Evolutionary conservation across 2,329 filamentous ascomycete genomes (phyloP), one percentile per base, ranked within the genome.

Genomic region (Drechslerella dactyloides): DNA sequence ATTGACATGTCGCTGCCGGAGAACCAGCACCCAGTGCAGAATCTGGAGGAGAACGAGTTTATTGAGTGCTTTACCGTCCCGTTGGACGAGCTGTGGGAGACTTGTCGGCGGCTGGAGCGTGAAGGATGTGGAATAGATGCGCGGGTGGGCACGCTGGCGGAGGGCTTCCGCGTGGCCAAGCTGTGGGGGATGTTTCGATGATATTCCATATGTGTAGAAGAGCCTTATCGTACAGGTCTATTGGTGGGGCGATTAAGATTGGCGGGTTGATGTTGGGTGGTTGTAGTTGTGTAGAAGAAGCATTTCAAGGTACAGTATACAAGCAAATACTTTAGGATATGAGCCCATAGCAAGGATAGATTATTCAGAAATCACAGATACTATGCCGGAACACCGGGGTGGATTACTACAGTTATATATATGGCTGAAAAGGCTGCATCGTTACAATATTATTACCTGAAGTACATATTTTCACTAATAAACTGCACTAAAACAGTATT

Each of bases 41-140:
- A 82, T 59, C 78, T 84, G 3, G 83, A 84, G 72, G 82, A 83
- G 10, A 82, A 82, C 58, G 83, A 84, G 73, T 84, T 84, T 75
- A 84, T 84, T 62, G 83, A 84, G 75, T 82, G 81, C 35, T 84
- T 84, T 75, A 81, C 81, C 46, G 80, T 84, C 1, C 81, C 82
- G 0, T 74, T 84, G 23, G 81, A 78, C 46, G 78, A 82, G 52
- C 77, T 84, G 1, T 83, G 82, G 75, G 75, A 77, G 2, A 80
- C 82, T 60, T 84, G 82, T 56, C 79, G 79, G 66, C 79, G 77
- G 56, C 78, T 83, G 23, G 82, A 83, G 62, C 74, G 74, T 24
- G 77, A 80, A 68, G 80, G 79, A 1, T 80, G 76, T 73, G 80
- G 79, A 3, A 79, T 81, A 51, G 80, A 81, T 78, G 79, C 79